Evolutionary conservation across 148 eudicot species (phyloP), one percentile per base, ranked within the genome.

Genomic region (Tetragonia tetragonoides): DNA sequence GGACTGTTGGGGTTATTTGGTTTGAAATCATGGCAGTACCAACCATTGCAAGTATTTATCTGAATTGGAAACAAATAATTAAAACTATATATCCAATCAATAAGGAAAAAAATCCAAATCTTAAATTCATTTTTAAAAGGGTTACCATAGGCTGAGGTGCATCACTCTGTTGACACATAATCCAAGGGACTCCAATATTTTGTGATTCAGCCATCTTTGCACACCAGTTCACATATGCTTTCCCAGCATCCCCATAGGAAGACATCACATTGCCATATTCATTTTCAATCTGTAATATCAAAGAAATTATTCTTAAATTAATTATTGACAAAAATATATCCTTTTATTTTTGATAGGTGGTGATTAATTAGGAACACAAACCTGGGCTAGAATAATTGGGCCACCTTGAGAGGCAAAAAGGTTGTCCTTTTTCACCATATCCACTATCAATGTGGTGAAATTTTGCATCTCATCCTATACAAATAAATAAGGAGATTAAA

Each of bases 361-460:
- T n/a, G n/a, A n/a, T n/a, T n/a, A n/a, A n/a, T n/a, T n/a, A n/a
- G n/a, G n/a, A n/a, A n/a, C n/a, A 15, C 80, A 23, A 37, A 88
- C 94, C 91, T 90, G 94, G 46, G 94, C 78, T 18, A 90, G 81
- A 5, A 89, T 86, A 65, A 90, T 90, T 5, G 89, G 87, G 34
- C 94, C 94, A 51, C 92, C 94, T 81, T 90, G 87, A 12, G 93
- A 73, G 10, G 92, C 95, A 77, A 86, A 91, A 37, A 91, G 85
- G 3, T 84, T 88, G 72, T 84, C 90, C 47, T 84, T 34, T 71
- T 88, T 91, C 46, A 80, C 71, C 91, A 85, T 85, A 49, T 88
- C 76, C 3, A 91, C 96, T 41, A 89, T 88, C 81, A 77, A 51
- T 18, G 86, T 82, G 23, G 91, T 87, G 70, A 88, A 89, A 46